Evolutionary conservation across 805 yeast genomes (phyloP).

Genomic region (Monosporozyma aerobia): DNA sequence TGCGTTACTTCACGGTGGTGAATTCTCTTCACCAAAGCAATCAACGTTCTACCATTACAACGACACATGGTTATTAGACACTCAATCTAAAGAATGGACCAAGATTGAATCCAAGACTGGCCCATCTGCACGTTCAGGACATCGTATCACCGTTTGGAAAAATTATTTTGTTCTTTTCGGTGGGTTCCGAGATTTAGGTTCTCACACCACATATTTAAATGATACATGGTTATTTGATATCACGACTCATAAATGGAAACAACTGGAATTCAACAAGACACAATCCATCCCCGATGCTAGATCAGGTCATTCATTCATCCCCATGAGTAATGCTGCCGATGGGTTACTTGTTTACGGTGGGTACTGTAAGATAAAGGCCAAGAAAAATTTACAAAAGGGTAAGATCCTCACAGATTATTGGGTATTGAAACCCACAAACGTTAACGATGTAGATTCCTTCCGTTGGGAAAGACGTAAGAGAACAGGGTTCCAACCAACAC

Average conservation of each 20-base stretch:
- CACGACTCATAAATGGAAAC: constrained; percentile 82
- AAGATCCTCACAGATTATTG: constrained; percentile 81
- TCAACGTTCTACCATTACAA: constrained; percentile 92
- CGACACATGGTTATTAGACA: constrained; percentile 90
- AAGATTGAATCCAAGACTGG: constrained; percentile 55
- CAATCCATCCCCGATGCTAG: constrained; percentile 82
- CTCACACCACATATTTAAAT: constrained; percentile 69
- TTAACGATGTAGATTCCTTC: constrained; percentile 55
- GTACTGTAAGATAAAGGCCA: constrained; percentile 65
- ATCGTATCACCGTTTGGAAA: constrained; percentile 85
- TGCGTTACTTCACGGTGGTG: constrained; percentile 87
- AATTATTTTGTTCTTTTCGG: constrained; percentile 80
- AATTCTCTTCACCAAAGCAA: constrained; percentile 93
- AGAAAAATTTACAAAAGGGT: constrained; percentile 82
- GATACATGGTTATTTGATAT: constrained; percentile 93
- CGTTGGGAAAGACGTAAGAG: constrained; percentile 87
- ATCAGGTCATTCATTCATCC: constrained; percentile 83
- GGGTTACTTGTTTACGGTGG: constrained; percentile 92
- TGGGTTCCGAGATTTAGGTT: constrained; percentile 86
- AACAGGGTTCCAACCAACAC: constrained; percentile 83
- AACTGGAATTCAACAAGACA: constrained; percentile 75
- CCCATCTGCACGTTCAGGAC: constrained; percentile 88
- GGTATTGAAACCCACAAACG: constrained; percentile 68
- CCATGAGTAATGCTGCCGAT: constrained; percentile 43
- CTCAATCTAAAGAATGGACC: constrained; percentile 79